Base-by-base conservation (phyloP, 306 rosid genomes). In the Quercus gilva region DNA sequence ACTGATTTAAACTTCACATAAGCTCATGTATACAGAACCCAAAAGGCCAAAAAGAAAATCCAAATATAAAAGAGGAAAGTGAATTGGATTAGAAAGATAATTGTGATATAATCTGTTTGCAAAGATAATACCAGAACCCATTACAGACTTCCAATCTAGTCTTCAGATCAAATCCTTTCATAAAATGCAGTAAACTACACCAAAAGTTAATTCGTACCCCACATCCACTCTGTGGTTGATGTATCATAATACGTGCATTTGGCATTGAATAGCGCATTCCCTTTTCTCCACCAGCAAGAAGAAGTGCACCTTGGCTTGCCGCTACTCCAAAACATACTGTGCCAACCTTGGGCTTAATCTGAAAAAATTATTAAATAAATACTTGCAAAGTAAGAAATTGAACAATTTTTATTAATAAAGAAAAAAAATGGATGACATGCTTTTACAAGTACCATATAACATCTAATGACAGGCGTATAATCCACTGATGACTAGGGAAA, bases 221-320 rank as follows among this genome's bases (percentile, higher is more conserved):
- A 78, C 91, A 89, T 77, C 96, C 97, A 91, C 94, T 84, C 76
- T 90, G 99, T n/a, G 99, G 99, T 79, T 95, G 99, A 82, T 89
- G 95, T 76, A 95, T 89, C 99, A 93, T 91, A 67, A 95, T 93
- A 67, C 99, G 96, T 28, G 99, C 84, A 91, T 95, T 95, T 78
- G 99, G 99, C 99, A 95, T 95, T 25, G 98, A 79, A 49, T 92
- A 92, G 55, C 97, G 97, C 99, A 95, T 95, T 86, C 99, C 99
- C 84, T 93, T 95, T 86, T 93, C 98, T 76, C 99, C 99, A 59
- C 99, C 98, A 33, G 99, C 99, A 90, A 93, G 99, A 71, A 95
- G 94, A 83, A 95, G 94, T 29, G 98, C 95, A 56, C 91, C 99
- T 89, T 93, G 98, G 87, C 99, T 93, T 74, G 99, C 99, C 55